Conservation (phyloP, 2,329 filamentous ascomycete genomes). For the Neopestalotiopsis rosae region DNA sequence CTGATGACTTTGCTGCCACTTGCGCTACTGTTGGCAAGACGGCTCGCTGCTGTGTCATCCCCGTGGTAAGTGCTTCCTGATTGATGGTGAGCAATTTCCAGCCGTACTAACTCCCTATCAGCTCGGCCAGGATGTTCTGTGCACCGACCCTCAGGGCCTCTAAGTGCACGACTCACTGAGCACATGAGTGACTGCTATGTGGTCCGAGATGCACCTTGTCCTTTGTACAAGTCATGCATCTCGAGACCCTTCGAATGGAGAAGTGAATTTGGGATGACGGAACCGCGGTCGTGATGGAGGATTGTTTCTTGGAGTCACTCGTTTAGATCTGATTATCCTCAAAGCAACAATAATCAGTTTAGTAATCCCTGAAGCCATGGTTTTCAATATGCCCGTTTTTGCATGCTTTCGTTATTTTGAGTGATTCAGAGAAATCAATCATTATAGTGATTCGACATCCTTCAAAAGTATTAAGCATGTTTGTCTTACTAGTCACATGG, state of each 20-base stretch:
- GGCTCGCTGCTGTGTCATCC: constrained; percentile 18
- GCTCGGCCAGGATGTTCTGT: constrained; percentile 18
- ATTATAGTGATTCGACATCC: no score
- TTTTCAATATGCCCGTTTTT: background rate
- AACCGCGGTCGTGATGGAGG: background rate
- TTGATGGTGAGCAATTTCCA: background rate
- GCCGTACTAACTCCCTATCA: background rate
- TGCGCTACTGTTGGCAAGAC: constrained; percentile 15
- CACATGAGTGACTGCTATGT: no score
- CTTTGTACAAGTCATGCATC: background rate
- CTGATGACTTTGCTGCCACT: background rate
- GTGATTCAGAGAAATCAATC: no score
- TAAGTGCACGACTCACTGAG: background rate
- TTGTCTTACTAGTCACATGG: no score
- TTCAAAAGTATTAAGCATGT: no score
- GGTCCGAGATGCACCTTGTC: background rate
- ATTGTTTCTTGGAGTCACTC: constrained; percentile 13
- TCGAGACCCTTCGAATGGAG: background rate
- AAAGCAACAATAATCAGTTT: constrained; percentile 13
- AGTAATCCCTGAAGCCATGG: background rate
- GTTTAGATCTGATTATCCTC: constrained; percentile 3
- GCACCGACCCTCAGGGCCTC: background rate
- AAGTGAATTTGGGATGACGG: background rate
- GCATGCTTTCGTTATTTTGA: no score
- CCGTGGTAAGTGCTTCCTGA: constrained; percentile 8